Percentiles rank a stretch among this genome's conserved stretches.
Evolutionary conservation across 1,284 basidiomycete genomes (phyloP).

Genomic region (Cutaneotrichosporon dermatis): DNA sequence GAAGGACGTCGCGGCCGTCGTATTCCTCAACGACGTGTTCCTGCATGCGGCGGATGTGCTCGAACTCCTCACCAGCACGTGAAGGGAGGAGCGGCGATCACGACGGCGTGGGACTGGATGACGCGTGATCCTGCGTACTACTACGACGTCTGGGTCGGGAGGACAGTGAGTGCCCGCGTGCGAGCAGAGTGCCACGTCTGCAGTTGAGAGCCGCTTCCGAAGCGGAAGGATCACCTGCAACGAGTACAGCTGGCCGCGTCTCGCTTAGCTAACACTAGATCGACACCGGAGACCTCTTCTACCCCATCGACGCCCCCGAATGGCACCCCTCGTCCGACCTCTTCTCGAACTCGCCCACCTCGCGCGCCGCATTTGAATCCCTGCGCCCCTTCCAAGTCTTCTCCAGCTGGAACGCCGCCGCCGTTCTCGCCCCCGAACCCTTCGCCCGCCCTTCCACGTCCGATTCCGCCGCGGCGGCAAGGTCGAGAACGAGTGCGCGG

Average conservation of each 20-base stretch:
- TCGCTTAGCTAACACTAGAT: constrained; percentile 24
- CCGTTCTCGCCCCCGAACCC: constrained; percentile 36
- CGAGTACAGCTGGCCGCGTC: too few relatives aligned
- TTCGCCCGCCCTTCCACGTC: constrained; percentile 37
- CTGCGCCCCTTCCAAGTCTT: constrained; percentile 48
- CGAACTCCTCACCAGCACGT: constrained; percentile 47
- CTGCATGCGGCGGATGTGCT: constrained; percentile 40
- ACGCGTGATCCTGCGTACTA: constrained; percentile 43
- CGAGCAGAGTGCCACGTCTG: too few relatives aligned
- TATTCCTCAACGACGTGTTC: constrained; percentile 50
- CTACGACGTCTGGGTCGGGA: constrained; percentile 49
- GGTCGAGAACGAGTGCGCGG: constrained; percentile 40
- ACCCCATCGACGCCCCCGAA: constrained; percentile 41
- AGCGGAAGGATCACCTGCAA: neutral
- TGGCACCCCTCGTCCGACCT: constrained; percentile 44
- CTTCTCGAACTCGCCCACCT: constrained; percentile 35
- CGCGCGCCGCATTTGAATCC: constrained; percentile 20
- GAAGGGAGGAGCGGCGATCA: constrained; percentile 32
- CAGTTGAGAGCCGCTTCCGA: too few relatives aligned
- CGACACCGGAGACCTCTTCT: constrained; percentile 48
- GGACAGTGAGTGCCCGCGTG: constrained; percentile 34
- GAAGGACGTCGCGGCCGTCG: constrained; percentile 30
- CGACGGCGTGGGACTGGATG: constrained; percentile 48
- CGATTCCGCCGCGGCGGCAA: constrained; percentile 39
- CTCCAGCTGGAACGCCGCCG: constrained; percentile 47